Conservation (phyloP, 768 basidiomycete species). For the Trametes cingulata region DNA sequence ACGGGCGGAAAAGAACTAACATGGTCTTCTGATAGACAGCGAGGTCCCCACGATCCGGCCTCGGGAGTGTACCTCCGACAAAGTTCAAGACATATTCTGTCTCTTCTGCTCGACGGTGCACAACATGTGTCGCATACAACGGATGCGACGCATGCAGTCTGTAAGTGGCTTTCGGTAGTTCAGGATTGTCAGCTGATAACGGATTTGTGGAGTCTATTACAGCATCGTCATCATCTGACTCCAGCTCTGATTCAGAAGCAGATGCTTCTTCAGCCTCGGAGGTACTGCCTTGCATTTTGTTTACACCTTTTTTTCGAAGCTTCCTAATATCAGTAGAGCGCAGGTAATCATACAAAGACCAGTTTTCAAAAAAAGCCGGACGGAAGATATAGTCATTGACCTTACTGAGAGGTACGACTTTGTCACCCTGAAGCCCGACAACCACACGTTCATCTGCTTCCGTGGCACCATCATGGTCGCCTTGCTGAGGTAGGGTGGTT, state of each 20-base stretch:
- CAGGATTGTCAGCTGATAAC: background rate
- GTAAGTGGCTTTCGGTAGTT: background rate
- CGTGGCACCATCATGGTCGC: too few relatives aligned
- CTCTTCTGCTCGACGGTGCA: background rate
- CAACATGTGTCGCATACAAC: background rate
- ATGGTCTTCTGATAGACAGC: constrained; percentile 21
- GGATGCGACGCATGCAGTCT: background rate
- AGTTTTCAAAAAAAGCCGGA: constrained; percentile 25
- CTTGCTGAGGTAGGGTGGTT: too few relatives aligned
- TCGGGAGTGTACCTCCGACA: constrained; percentile 29
- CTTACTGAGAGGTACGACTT: background rate
- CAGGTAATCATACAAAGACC: constrained; percentile 23
- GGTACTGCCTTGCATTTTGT: background rate
- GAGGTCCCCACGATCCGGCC: constrained; percentile 25
- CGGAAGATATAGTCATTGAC: constrained; percentile 18
- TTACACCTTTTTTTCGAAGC: too few relatives aligned
- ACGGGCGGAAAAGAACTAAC: constrained; percentile 17
- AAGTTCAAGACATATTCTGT: constrained; percentile 31
- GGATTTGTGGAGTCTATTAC: background rate
- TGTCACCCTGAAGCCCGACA: background rate
- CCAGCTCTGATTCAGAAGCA: too few relatives aligned
- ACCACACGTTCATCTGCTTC: too few relatives aligned
- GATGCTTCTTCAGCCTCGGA: background rate
- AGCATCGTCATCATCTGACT: too few relatives aligned
- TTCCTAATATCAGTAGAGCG: background rate